phyloP scores from a whole-genome alignment of 805 yeast species.

The Metschnikowia aberdeeniae region DNA sequence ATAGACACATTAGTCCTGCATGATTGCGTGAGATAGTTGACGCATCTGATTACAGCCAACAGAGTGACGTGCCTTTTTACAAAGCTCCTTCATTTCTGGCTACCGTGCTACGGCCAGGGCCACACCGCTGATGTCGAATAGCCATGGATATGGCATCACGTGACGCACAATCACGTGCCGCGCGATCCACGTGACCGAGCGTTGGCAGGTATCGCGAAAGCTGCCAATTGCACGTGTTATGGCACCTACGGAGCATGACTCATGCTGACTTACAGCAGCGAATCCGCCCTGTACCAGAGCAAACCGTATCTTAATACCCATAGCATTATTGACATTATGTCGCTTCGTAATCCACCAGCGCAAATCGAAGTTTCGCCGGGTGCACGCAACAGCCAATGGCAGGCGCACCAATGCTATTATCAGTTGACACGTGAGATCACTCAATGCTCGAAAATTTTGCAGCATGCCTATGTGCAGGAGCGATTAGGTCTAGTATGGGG shows the following conservation, averaged over 20 bases:
- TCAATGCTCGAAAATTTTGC: constrained; percentile 17
- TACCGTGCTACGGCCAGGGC: no score
- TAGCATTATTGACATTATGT: no score
- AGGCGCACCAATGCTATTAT: constrained; percentile 12
- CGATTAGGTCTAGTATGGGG: constrained; percentile 1
- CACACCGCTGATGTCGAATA: no score
- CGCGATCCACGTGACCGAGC: not conserved
- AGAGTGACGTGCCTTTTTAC: no score
- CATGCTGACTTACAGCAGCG: not conserved
- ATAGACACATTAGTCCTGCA: no score
- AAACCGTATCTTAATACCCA: no score
- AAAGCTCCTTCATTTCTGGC: no score
- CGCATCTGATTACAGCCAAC: no score
- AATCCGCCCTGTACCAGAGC: not conserved
- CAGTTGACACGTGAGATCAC: constrained; percentile 19
- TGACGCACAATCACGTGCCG: not conserved
- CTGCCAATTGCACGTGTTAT: constrained; percentile 3
- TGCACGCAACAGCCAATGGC: constrained; percentile 13
- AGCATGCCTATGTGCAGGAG: constrained; percentile 11
- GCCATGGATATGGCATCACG: no score
- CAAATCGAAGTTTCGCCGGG: no score
- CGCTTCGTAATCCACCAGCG: no score
- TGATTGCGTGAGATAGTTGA: no score
- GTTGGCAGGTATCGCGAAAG: not conserved
- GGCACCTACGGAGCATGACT: not conserved